A percentile compares a stretch with the other conserved stretches of the same genome.
These are phyloP conservation scores for Tinospora cordifolia DNA, from an alignment of 164 flowering plant species.

Conservation along the genomic window DNA sequence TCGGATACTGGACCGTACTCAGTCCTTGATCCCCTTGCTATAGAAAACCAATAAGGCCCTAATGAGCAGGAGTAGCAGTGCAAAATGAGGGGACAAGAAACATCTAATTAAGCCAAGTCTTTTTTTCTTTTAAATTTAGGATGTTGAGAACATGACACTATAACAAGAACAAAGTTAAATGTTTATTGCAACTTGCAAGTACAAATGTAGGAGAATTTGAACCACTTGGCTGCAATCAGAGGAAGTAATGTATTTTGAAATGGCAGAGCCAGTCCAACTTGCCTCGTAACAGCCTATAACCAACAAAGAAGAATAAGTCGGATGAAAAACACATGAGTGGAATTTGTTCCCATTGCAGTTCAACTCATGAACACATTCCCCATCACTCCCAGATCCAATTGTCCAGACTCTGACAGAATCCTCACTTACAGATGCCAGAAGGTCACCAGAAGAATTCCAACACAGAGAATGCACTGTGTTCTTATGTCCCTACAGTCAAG, in stretches of 20 bases:
- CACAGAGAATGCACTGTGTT: conserved; percentile 45
- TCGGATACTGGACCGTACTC: too few relatives aligned
- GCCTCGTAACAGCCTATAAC: conserved; percentile 74
- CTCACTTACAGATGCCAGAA: conserved; percentile 64
- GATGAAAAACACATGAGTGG: conserved; percentile 67
- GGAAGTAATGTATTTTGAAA: background rate
- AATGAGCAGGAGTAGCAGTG: too few relatives aligned
- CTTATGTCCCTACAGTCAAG: conserved; percentile 49
- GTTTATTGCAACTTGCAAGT: too few relatives aligned
- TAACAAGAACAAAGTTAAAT: too few relatives aligned
- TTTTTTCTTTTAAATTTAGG: too few relatives aligned
- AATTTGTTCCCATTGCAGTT: conserved; percentile 48
- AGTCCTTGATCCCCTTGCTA: too few relatives aligned
- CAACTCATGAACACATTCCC: conserved; percentile 60
- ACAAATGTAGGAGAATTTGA: too few relatives aligned
- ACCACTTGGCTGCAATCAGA: background rate
- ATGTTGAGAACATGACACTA: too few relatives aligned
- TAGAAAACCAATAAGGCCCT: too few relatives aligned
- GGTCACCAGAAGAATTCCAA: conserved; percentile 69
- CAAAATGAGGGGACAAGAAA: too few relatives aligned
- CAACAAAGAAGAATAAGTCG: conserved; percentile 41
- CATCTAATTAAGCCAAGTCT: too few relatives aligned
- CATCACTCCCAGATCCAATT: conserved; percentile 45
- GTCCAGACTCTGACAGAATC: conserved; percentile 68
- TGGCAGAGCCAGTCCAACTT: conserved; percentile 20